Evolutionary conservation across 2,329 filamentous ascomycete genomes (phyloP), one percentile per base, ranked within the genome.

Genomic region (Alternaria hordeiaustralica): DNA sequence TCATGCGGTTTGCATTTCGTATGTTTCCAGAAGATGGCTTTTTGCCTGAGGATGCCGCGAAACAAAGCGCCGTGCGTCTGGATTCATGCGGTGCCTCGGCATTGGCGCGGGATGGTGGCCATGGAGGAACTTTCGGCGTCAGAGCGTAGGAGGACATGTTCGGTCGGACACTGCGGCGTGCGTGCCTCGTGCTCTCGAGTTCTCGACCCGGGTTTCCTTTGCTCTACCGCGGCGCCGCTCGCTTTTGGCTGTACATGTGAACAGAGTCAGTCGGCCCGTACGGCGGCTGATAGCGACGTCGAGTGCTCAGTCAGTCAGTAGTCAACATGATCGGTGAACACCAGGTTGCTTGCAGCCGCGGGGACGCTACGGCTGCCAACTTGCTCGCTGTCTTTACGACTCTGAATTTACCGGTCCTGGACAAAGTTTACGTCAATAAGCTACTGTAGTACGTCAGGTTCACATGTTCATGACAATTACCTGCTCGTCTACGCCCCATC

Each of bases 21-120:
- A 28, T 60, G 49, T 63, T 63, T 50, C 30, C 43, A 50, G 25
- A 21, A 33, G 20, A 23, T 33, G 43, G 60, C 41, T 25, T 63
- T 25, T 33, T 26, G 44, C 58, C 43, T 47, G 51, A 55, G 50
- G 43, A 33, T 36, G 55, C 49, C 53, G 26, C 21, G 45, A 46
- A 47, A 41, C 60, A 55, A 41, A 45, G 20, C 10, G 55, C 41
- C 44, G 28, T 44, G 49, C 55, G 20, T 41, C 20, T 23, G 25
- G 20, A 45, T 62, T 59, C 25, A 58, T 59, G 28, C 55, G 44
- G 43, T 33, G 54, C 46, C 15, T 56, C 58, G 58, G 58, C 58
- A 44, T 18, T 15, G 49, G 58, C 26, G 50, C 30, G 28, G 44
- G 26, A 56, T 26, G 20, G 49, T 6, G 20, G n/a, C 23, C 47